phyloP scores from a whole-genome alignment of 306 rosid species.

The Fagus crenata region DNA sequence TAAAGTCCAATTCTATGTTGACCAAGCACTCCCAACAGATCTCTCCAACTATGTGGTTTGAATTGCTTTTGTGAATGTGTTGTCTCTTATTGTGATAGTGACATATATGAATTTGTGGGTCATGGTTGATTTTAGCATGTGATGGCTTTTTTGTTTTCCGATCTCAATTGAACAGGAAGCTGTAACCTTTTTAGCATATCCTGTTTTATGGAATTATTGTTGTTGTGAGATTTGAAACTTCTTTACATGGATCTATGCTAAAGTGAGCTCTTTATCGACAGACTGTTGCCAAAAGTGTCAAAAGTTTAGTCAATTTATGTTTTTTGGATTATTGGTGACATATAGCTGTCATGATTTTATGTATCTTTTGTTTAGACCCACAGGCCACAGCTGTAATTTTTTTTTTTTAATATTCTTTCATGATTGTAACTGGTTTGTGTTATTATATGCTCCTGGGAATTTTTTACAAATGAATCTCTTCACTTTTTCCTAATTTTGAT shows the following conservation, averaged over 20 bases:
- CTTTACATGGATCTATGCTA: background rate
- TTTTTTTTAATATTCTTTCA: background rate
- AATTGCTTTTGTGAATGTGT: background rate
- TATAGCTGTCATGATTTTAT: background rate
- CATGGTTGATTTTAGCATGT: background rate
- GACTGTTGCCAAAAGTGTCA: background rate
- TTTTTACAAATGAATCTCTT: background rate
- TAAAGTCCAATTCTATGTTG: background rate
- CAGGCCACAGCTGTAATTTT: background rate
- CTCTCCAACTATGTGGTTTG: background rate
- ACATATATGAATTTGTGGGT: background rate
- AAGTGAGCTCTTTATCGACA: background rate
- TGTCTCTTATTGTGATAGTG: background rate
- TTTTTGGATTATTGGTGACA: background rate
- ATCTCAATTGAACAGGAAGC: background rate
- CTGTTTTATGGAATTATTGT: background rate
- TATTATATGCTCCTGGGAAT: background rate
- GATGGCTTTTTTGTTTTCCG: background rate
- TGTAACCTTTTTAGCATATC: background rate
- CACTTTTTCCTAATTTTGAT: background rate
- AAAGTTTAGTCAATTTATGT: background rate
- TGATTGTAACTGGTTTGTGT: background rate
- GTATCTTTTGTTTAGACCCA: background rate
- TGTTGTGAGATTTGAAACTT: slow-evolving; percentile 3
- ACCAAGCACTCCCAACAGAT: background rate